Evolutionary conservation across 805 yeast genomes (phyloP).

Genomic region (Cyberlindnera misumaiensis): DNA sequence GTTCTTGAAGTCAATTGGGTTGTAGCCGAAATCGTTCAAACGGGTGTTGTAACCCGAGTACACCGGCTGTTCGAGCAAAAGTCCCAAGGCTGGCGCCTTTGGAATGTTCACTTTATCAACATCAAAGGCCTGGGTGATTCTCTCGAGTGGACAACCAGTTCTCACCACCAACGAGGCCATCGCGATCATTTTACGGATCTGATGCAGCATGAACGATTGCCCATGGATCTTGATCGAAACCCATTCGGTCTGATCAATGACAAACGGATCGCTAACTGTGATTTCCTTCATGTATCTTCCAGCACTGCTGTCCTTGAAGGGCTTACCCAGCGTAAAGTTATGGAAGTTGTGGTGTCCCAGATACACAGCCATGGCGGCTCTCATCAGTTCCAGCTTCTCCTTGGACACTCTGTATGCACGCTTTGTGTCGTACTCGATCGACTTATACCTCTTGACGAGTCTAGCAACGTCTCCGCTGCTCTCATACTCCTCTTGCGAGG

Average conservation of each 20-base stretch:
- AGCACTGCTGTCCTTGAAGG: conserved; percentile 79
- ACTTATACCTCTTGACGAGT: conserved; percentile 46
- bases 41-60: conserved; percentile 77
- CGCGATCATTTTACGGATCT: conserved; percentile 96
- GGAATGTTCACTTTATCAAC: conserved; percentile 80
- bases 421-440: conserved; percentile 59
- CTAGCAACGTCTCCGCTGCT: conserved; percentile 31
- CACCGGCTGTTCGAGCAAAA: conserved; percentile 85
- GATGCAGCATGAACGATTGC: conserved; percentile 96
- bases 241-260: conserved; percentile 95
- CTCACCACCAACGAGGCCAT: conserved; percentile 85
- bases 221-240: conserved; percentile 93
- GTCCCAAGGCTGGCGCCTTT: conserved; percentile 94
- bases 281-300: conserved; percentile 74
- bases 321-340: conserved; percentile 79
- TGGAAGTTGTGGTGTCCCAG: conserved; percentile 91
- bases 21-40: conserved; percentile 70
- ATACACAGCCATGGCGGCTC: conserved; percentile 64
- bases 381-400: conserved; percentile 55
- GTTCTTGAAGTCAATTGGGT: conserved; percentile 59
- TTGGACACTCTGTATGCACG: conserved; percentile 59
- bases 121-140: conserved; percentile 74
- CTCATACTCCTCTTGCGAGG: conserved; percentile 29
- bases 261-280: conserved; percentile 79
- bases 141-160: conserved; percentile 72